Base-by-base conservation (phyloP, 129 eudicot species). In the Logfia minima region DNA sequence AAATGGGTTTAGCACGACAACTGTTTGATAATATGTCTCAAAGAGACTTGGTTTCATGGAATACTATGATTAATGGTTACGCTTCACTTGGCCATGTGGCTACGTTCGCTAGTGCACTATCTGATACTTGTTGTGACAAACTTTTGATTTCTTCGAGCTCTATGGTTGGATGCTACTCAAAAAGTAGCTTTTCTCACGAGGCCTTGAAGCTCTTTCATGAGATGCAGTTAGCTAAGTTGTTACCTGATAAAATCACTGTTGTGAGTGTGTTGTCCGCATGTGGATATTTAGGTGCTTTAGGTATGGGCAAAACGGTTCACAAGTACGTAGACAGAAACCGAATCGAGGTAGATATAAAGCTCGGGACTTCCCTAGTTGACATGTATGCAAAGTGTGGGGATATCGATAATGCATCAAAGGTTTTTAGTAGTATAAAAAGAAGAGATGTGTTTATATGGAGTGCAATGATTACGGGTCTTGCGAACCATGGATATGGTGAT, bases 331-430 rank as follows among this genome's bases (percentile, higher is more conserved):
- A 68, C 13, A 80, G 32, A 34, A 82, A 60, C 68, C 84, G 77
- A 18, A 84, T 91, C 8, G 86, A 80, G 18, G 41, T 84, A 13
- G 86, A 88, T 62, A 32, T 83, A 51, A 75, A 82, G 28, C 90
- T 91, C 4, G 87, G 77, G 45, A 85, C 88, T 2, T 92, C 94
- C 16, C 85, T 91, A 8, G 85, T 88, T 14, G 87, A 88, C 21
- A 91, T 88, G 97, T 91, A 91, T 31, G 90, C 90, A 13, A 88
- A 84, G 74, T 91, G 97, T 71, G 97, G 97, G 14, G 90, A 90
- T 64, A 78, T 91, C 6, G 60, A 77, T 65, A 90, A 85, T 35
- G 92, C 97, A 7, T 76, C 68, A n/a, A 35, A 14, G 41, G 85
- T 85, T 77, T 91, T 91, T 72, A 78, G 78, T 37, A 69, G 51